Conservation (phyloP, 257 asterid genomes). For the Scutellaria minor region DNA sequence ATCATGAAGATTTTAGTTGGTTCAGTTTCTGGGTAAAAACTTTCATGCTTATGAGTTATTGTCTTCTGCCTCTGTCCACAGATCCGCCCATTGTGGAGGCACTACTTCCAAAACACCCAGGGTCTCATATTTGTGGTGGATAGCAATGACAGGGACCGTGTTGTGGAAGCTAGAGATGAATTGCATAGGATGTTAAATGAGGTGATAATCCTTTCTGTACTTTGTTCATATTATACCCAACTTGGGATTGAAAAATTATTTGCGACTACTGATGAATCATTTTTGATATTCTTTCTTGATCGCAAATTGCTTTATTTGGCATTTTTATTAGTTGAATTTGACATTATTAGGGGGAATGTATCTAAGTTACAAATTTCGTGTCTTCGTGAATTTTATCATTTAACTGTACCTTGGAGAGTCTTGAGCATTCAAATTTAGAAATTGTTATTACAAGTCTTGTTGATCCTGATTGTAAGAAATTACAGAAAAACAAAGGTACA, state of each 20-base stretch:
- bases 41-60: slow-evolving; percentile 21
- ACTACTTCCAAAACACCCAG: slow-evolving; percentile 92
- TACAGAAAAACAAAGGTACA: neutral
- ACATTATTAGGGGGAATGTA: neutral
- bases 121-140: slow-evolving; percentile 92
- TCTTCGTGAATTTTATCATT: neutral
- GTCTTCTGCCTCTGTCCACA: slow-evolving; percentile 33
- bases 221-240: neutral
- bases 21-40: neutral
- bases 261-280: slow-evolving; percentile 1
- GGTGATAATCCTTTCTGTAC: slow-evolving; percentile 43
- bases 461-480: slow-evolving; percentile 6
- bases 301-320: neutral
- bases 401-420: neutral
- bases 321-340: neutral
- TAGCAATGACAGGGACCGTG: slow-evolving; percentile 88
- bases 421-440: neutral
- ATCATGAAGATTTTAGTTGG: neutral
- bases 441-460: neutral
- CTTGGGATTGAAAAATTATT: neutral
- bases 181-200: slow-evolving; percentile 92
- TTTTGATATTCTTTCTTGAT: neutral
- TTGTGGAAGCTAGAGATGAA: slow-evolving; percentile 88
- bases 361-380: neutral
- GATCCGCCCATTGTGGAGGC: slow-evolving; percentile 99